These are phyloP conservation scores for Irpex sp. DNA, from an alignment of 1,284 basidiomycete genomes.

Conservation along the genomic window DNA sequence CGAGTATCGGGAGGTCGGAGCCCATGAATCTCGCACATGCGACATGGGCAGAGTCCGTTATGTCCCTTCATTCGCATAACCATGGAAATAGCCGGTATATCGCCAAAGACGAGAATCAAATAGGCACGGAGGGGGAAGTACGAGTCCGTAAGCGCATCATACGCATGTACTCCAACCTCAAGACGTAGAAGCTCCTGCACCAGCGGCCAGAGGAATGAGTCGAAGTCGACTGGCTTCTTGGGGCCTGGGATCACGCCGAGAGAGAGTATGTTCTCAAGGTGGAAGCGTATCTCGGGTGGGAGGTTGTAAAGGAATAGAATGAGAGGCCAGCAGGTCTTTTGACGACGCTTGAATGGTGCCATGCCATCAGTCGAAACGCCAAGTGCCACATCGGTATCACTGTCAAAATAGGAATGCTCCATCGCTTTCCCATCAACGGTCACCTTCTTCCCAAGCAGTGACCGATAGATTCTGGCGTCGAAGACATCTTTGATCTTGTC, in stretches of 20 bases:
- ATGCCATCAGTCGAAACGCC: slow-evolving; percentile 44
- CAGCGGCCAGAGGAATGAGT: slow-evolving; percentile 49
- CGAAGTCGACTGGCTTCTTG: slow-evolving; percentile 45
- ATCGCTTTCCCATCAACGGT: slow-evolving; percentile 16
- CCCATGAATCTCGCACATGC: slow-evolving; percentile 49
- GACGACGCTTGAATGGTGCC: slow-evolving; percentile 43
- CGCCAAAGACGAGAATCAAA: slow-evolving; percentile 49
- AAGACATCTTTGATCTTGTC: slow-evolving; percentile 17
- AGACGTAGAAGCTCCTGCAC: slow-evolving; percentile 45
- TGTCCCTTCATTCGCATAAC: slow-evolving; percentile 56
- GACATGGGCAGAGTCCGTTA: slow-evolving; percentile 50
- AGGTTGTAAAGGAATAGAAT: slow-evolving; percentile 49
- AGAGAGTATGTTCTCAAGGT: slow-evolving; percentile 36
- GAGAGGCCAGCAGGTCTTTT: slow-evolving; percentile 48
- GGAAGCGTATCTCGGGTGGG: slow-evolving; percentile 39
- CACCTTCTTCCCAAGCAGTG: slow-evolving; percentile 12
- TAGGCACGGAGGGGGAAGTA: slow-evolving; percentile 22
- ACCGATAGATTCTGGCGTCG: slow-evolving; percentile 10
- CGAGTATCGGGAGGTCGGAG: slow-evolving; percentile 32
- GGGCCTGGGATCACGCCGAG: slow-evolving; percentile 52
- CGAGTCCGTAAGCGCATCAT: slow-evolving; percentile 27
- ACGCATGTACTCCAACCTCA: slow-evolving; percentile 40
- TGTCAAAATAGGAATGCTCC: slow-evolving; percentile 30
- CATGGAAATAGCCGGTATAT: slow-evolving; percentile 54
- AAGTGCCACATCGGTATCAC: too few species aligned